Conservation (phyloP, 441 rosid species). For the Theobroma grandiflorum region DNA sequence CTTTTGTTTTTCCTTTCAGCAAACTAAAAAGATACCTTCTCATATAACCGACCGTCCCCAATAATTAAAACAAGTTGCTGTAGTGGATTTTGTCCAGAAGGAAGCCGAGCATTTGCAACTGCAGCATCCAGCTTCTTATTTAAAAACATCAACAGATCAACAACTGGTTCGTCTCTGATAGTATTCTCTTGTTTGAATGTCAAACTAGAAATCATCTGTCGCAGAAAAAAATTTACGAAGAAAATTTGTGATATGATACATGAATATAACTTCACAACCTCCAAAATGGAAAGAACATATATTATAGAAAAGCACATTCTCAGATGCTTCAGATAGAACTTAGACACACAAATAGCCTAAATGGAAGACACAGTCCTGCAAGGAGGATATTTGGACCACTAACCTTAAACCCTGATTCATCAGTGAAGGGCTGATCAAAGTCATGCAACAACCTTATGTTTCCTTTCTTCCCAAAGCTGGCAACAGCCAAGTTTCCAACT, state of each 20-base stretch:
- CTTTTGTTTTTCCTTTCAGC: too few species aligned
- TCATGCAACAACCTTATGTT: slow-evolving; percentile 85
- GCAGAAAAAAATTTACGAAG: slow-evolving; percentile 16
- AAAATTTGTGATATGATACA: background rate
- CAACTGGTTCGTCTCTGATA: slow-evolving; percentile 82
- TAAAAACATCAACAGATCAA: slow-evolving; percentile 75
- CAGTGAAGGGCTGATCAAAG: slow-evolving; percentile 87
- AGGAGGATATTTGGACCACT: slow-evolving; percentile 29
- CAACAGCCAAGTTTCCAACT: slow-evolving; percentile 93
- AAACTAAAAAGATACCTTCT: slow-evolving; percentile 57
- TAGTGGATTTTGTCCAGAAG: slow-evolving; percentile 91
- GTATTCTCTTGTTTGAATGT: slow-evolving; percentile 94
- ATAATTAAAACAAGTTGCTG: slow-evolving; percentile 96
- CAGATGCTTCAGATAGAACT: background rate
- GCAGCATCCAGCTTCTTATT: slow-evolving; percentile 75
- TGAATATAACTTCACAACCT: background rate
- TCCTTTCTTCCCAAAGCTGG: slow-evolving; percentile 93
- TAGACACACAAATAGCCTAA: background rate
- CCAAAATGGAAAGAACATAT: background rate
- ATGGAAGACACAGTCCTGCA: background rate
- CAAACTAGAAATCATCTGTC: slow-evolving; percentile 87
- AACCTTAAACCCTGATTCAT: slow-evolving; percentile 90
- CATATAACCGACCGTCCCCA: slow-evolving; percentile 94
- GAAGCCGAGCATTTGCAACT: slow-evolving; percentile 72
- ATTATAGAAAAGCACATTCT: background rate